A percentile compares a stretch with the other conserved stretches of the same genome.
Evolutionary conservation across 2,329 filamentous ascomycete species (phyloP).

Genomic region (Colletotrichum sp.): DNA sequence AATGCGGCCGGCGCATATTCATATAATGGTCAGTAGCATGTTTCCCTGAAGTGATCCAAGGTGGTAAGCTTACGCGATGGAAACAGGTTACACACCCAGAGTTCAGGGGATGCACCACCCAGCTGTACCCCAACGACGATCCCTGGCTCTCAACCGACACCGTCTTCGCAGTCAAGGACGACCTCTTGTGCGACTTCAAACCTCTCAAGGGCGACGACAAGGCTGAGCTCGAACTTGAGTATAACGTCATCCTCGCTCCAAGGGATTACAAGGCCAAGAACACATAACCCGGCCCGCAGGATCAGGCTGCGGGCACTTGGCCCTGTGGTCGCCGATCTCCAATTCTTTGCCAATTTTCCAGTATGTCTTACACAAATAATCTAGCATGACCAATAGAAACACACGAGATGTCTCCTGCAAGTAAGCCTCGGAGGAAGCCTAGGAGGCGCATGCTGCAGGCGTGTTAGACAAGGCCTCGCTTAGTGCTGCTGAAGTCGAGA

Average conservation of each 20-base stretch:
- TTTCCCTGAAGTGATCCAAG: background rate
- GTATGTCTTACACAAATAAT: background rate
- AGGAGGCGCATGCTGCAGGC: background rate
- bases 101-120: conserved; percentile 75
- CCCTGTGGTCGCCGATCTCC: background rate
- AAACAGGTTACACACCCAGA: conserved; percentile 54
- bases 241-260: conserved; percentile 48
- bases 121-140: conserved; percentile 75
- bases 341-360: background rate
- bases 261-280: conserved; percentile 49
- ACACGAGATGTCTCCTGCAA: background rate
- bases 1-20: background rate
- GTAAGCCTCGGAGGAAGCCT: background rate
- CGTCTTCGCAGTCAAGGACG: conserved; percentile 60
- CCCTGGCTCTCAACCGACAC: conserved; percentile 62
- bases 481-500: background rate
- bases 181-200: conserved; percentile 38
- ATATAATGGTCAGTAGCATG: background rate
- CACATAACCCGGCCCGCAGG: background rate
- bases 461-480: background rate
- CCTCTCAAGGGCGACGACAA: conserved; percentile 23
- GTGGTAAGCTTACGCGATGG: background rate
- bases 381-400: background rate
- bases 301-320: background rate
- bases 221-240: conserved; percentile 43